Evolutionary conservation across 2,329 filamentous ascomycete species (phyloP), one percentile per base, ranked within the genome.

Genomic region (Albifimbria verrucaria): DNA sequence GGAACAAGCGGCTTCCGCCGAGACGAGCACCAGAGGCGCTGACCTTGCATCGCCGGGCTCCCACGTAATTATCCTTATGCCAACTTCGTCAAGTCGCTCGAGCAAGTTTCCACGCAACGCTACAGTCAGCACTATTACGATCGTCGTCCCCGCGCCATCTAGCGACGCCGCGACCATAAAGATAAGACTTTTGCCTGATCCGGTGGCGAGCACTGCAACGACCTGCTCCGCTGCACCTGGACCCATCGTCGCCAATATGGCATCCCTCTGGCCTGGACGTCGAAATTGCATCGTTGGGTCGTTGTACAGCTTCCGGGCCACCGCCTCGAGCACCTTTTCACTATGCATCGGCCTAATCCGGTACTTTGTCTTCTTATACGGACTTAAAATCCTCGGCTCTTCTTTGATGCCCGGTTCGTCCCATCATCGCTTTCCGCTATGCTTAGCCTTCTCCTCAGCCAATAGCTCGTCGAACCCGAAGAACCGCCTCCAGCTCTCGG

Each of bases 51-150:
- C 26, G 18, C 45, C 45, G n/a, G 36, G 51, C 26, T 11, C 28
- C 23, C 21, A 52, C 11, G n/a, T n/a, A 25, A 41, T n/a, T 18
- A 24, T 48, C 23, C 18, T 25, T 22, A 49, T 23, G n/a, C 28
- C 47, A 36, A 46, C 24, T 26, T 15, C 22, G 11, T 23, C 7
- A n/a, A 53, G 46, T 18, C 26, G 20, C 11, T 18, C 24, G n/a
- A 53, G 9, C 22, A 53, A 41, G 25, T 50, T 48, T 20, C 28
- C 25, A 7, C 22, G 21, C 48, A 53, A 36, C 11, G 47, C 51
- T 18, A 53, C 41, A 18, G 28, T 49, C 15, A 39, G 51, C 24
- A 53, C 20, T 15, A 53, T 44, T 12, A 53, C 12, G 25, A 53
- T 11, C 25, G 36, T 48, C 21, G 26, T 32, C 15, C 15, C 26